Evolutionary conservation across 495 filamentous ascomycete genomes (phyloP), one percentile per base, ranked within the genome.

Genomic region (Lophiostoma macrostomum): DNA sequence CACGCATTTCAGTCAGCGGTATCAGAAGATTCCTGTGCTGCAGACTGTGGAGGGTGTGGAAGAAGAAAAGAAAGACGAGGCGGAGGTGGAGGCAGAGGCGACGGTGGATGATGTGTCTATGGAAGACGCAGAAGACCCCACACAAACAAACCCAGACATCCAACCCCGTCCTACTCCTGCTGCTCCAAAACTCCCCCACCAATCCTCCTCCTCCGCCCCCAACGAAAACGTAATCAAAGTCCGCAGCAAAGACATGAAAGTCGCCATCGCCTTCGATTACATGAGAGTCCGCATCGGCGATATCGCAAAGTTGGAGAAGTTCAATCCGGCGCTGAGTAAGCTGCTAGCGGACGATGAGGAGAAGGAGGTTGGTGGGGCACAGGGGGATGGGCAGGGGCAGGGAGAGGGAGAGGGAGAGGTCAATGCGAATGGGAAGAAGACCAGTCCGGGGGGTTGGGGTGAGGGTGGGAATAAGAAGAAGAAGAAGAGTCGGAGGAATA

Each of bases 1-100:
- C 34, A 97, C 94, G 19, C 93, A 98, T 70, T 98, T 98, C 71
- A 87, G 82, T 25, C 93, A 98, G 68, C 75, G 93, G n/a, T 98
- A 98, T 69, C 87, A 89, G 61, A 96, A 96, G 71, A 63, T 91
- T 20, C 82, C 86, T 5, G 68, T 76, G 8, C 68, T 86, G 22
- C 67, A 73, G 43, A 63, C 68, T 44, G 28, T 72, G 46, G 48
- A 68, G 14, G 60, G 61, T 19, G 65, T 56, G n/a, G 63, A 57
- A 20, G 39, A 54, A 16, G 66, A 57, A 29, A 24, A 70, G 40
- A 46, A 67, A 27, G 64, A 60, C 14, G 64, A 57, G 13, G 61
- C 54, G 20, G 63, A 62, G 14, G 59, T n/a, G 27, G 42, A 43
- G 5, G 49, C 10, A 7, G 56, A 56, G 16, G 61, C 50, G 14